These are phyloP conservation scores for Trypanosoma conorhini DNA, from an alignment of 208 protist genomes.

Conservation along the genomic window DNA sequence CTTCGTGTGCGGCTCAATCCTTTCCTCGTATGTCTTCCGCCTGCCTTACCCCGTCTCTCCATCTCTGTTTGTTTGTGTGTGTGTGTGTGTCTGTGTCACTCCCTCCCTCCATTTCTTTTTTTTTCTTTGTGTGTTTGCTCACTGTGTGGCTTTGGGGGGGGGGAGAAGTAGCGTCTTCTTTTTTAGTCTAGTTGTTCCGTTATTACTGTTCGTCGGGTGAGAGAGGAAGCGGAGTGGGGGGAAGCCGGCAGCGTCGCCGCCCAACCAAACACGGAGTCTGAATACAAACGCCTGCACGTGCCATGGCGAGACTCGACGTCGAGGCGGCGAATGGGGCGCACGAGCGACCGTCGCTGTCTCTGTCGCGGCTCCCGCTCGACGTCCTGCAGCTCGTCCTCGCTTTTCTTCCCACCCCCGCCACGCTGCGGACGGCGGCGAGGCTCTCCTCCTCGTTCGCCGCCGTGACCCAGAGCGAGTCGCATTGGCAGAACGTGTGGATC, in stretches of 20 bases:
- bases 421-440: not conserved
- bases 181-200: too few species aligned
- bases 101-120: not conserved
- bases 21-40: too few species aligned
- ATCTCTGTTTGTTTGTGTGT: not conserved
- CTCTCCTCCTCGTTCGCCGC: constrained; percentile 6
- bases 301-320: not conserved
- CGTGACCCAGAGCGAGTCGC: constrained; percentile 14
- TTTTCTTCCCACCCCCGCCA: constrained; percentile 21
- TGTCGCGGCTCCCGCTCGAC: constrained; percentile 14
- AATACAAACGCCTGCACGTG: not conserved
- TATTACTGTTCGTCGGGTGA: too few species aligned
- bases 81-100: not conserved
- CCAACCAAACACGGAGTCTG: too few species aligned
- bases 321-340: not conserved
- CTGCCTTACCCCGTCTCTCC: not conserved
- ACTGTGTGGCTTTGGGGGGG: too few species aligned
- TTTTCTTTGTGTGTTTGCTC: not conserved
- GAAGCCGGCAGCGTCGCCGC: too few species aligned
- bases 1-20: too few species aligned
- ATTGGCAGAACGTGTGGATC: constrained; percentile 25
- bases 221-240: too few species aligned
- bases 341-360: not conserved
- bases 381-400: constrained; percentile 19
- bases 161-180: too few species aligned